phyloP scores from a whole-genome alignment of 2,329 filamentous ascomycete genomes.

The Beauveria pseudobassiana region DNA sequence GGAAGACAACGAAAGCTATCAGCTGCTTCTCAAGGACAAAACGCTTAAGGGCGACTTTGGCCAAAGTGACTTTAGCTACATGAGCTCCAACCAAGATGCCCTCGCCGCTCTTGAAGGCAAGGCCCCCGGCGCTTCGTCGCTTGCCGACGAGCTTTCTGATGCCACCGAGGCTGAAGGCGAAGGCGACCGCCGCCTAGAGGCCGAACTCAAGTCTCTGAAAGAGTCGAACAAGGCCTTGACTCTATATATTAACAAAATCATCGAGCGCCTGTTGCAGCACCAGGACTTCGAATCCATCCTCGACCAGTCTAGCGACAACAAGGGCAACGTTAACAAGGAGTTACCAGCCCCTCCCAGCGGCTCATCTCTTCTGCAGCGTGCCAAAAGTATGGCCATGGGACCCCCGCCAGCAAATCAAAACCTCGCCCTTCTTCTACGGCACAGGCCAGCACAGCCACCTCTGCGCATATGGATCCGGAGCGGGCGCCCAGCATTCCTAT shows the following conservation, averaged over 20 bases:
- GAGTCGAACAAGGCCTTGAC: conserved; percentile 97
- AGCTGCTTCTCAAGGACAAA: conserved; percentile 87
- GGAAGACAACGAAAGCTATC: conserved; percentile 98
- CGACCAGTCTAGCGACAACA: conserved; percentile 62
- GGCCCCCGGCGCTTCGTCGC: conserved; percentile 43
- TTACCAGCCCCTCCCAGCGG: conserved; percentile 59
- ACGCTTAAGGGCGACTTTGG: conserved; percentile 91
- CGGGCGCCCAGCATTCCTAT: conserved; percentile 73
- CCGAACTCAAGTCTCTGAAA: conserved; percentile 70
- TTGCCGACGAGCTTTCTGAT: conserved; percentile 85
- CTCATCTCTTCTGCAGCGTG: conserved; percentile 50
- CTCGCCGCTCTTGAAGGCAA: conserved; percentile 56
- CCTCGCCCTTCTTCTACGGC: conserved; percentile 52
- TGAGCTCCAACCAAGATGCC: conserved; percentile 56
- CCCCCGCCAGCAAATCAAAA: conserved; percentile 30
- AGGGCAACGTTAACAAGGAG: conserved; percentile 67
- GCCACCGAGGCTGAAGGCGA: conserved; percentile 53
- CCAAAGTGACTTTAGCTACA: conserved; percentile 72
- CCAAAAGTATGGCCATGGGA: conserved; percentile 52
- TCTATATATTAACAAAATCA: conserved; percentile 98
- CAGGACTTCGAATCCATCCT: conserved; percentile 93
- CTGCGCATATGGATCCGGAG: conserved; percentile 55
- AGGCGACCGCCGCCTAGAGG: conserved; percentile 61
- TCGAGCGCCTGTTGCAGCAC: conserved; percentile 87
- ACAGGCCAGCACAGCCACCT: conserved; percentile 27